Conservation (phyloP, 1,139 yeast species). For the Zygoascus meyerae region DNA sequence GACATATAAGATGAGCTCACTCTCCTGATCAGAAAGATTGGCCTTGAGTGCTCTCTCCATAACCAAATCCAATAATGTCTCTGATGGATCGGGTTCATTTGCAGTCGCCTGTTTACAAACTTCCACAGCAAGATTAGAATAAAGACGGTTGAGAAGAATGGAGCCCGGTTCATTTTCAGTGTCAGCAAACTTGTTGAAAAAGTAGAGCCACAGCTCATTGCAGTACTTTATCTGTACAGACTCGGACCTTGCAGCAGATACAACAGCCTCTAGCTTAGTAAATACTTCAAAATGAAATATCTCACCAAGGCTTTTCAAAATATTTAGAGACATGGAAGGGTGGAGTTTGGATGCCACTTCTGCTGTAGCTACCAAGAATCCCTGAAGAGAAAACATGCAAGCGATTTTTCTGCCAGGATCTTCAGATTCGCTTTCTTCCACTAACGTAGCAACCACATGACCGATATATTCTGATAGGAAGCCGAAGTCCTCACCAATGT, state of each 20-base stretch:
- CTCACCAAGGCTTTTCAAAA: slow-evolving; percentile 18
- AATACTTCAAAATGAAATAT: slow-evolving; percentile 30
- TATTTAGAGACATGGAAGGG: slow-evolving; percentile 11
- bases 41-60: slow-evolving; percentile 9
- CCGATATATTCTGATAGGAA: slow-evolving; percentile 40
- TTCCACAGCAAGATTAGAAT: slow-evolving; percentile 8
- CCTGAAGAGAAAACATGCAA: slow-evolving; percentile 36
- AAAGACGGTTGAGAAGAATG: slow-evolving; percentile 25
- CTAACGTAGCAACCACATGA: slow-evolving; percentile 33
- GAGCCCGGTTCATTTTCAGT: slow-evolving; percentile 27
- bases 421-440: slow-evolving; percentile 17
- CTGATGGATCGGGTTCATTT: neutral
- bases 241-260: slow-evolving; percentile 24
- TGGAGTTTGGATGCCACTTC: slow-evolving; percentile 10
- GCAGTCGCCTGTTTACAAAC: neutral
- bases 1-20: slow-evolving; percentile 21
- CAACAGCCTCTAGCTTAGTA: slow-evolving; percentile 31
- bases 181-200: slow-evolving; percentile 18
- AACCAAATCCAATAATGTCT: slow-evolving; percentile 1
- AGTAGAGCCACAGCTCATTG: slow-evolving; percentile 21
- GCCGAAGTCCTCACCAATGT: slow-evolving; percentile 2
- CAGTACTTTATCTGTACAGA: slow-evolving; percentile 4
- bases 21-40: slow-evolving; percentile 3
- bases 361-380: slow-evolving; percentile 33
- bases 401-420: slow-evolving; percentile 34